These are phyloP conservation scores for Leishmania arabica DNA, from an alignment of 208 protist species.

Conservation along the genomic window DNA sequence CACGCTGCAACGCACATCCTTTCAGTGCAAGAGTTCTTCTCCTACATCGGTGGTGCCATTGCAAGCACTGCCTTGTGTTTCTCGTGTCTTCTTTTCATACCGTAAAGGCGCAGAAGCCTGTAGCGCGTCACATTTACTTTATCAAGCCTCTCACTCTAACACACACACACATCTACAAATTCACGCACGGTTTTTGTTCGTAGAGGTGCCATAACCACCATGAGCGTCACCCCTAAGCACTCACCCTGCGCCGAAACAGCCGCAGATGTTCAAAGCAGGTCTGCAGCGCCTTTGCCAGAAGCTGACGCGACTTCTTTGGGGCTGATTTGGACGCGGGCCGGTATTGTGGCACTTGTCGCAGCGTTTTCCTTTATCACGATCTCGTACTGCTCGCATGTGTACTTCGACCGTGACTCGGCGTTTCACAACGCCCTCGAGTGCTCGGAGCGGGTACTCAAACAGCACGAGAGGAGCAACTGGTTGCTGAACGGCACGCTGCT, in stretches of 20 bases:
- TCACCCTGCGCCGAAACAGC: no score
- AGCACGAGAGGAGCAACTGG: slow-evolving; percentile 51
- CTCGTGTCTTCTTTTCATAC: background rate
- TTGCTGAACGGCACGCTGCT: slow-evolving; percentile 83
- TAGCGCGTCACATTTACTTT: background rate
- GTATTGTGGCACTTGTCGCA: slow-evolving; percentile 49
- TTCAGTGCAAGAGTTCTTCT: background rate
- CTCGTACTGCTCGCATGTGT: slow-evolving; percentile 71
- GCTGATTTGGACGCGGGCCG: slow-evolving; percentile 49
- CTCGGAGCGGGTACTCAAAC: slow-evolving; percentile 44
- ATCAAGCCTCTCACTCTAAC: background rate
- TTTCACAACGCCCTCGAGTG: slow-evolving; percentile 70
- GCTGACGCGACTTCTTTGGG: background rate
- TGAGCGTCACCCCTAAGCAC: background rate
- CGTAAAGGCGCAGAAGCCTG: background rate
- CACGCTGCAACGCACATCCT: background rate
- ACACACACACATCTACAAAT: background rate
- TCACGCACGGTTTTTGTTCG: background rate
- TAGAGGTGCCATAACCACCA: background rate
- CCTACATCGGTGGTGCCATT: background rate
- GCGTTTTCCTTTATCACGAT: slow-evolving; percentile 64
- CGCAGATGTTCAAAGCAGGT: background rate
- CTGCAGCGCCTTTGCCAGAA: background rate
- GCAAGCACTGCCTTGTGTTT: background rate
- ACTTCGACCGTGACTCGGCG: slow-evolving; percentile 67